Evolutionary conservation across 345 rosid species (phyloP).

Genomic region (Clarkia xantiana): DNA sequence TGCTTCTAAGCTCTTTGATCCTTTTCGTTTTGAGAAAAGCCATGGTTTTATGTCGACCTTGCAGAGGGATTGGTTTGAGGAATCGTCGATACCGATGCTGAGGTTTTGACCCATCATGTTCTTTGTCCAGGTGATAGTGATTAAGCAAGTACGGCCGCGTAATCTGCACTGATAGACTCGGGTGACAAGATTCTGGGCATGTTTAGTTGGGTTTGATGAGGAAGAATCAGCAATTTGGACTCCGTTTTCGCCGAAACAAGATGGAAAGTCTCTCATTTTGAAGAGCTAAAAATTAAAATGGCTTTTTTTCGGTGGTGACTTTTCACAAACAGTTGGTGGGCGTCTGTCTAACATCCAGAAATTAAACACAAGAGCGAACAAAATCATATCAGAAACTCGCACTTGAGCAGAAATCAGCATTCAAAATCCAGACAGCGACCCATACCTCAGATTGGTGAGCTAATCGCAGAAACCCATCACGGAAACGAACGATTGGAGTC

Average conservation of each 20-base stretch:
- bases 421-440: background rate
- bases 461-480: constrained; percentile 6
- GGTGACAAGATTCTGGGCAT: constrained; percentile 61
- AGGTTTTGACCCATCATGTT: constrained; percentile 89
- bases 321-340: constrained; percentile 19
- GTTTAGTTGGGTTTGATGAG: constrained; percentile 39
- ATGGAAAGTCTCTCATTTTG: constrained; percentile 85
- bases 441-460: constrained; percentile 3
- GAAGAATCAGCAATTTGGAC: constrained; percentile 80
- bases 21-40: constrained; percentile 85
- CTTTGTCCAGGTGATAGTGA: constrained; percentile 76
- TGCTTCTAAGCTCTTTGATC: constrained; percentile 65
- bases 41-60: constrained; percentile 92
- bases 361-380: constrained; percentile 4
- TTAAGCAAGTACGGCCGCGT: constrained; percentile 48
- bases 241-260: constrained; percentile 92
- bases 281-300: constrained; percentile 8
- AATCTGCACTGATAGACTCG: constrained; percentile 65
- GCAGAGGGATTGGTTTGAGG: constrained; percentile 63
- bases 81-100: constrained; percentile 56
- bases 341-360: constrained; percentile 17
- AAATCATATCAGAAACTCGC: constrained; percentile 2
- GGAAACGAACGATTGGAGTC: background rate
- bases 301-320: constrained; percentile 1
- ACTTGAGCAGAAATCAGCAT: constrained; percentile 1